Base-by-base conservation (phyloP, 139 green algal species). In the Volvox africanus region DNA sequence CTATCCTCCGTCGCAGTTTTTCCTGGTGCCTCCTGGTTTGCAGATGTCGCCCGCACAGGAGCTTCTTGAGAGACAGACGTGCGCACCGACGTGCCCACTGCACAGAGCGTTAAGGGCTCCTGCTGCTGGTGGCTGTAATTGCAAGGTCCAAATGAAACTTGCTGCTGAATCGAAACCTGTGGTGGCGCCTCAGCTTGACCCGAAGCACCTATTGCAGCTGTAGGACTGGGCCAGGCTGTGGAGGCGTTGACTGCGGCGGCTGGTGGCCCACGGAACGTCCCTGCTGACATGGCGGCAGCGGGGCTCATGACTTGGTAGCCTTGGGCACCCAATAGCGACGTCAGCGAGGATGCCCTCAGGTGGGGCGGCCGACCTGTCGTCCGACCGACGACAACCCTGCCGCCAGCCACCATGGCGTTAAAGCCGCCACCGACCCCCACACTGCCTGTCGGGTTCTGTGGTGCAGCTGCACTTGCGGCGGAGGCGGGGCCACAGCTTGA, bases 71-170 rank as follows among this genome's bases (percentile, higher is more conserved):
- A 71, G 17, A 26, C 36, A 1, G 83, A 89, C 35, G 36, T 68
- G 1, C 83, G 83, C 0, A 89, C 83, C 30, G 83, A 89, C 67
- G 50, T 80, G 3, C 83, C 83, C 67, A 89, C 83, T 0, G 83
- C 83, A 20, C 83, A 88, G 20, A 88, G 71, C 36, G 22, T 30
- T 21, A 86, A n/a, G 1, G 26, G 50, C 79, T 85, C 62, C 32
- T 44, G 28, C 17, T 17, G 14, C 26, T 44, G 61, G 17, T 26
- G 79, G 37, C 44, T 11, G 80, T 13, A 32, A 0, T 73, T 24
- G 11, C 30, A 28, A 20, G 36, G 44, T 13, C 26, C 71, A n/a
- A 32, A 21, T 35, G 71, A 21, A 30, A 32, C 71, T 35, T 81
- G 75, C 30, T 11, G 75, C 30, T 81, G 75, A 21, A 44, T 2